A percentile compares a stretch with the other conserved stretches of the same genome.
Conservation (phyloP, 2,329 filamentous ascomycete species). For the Epichloe coenophiala region DNA sequence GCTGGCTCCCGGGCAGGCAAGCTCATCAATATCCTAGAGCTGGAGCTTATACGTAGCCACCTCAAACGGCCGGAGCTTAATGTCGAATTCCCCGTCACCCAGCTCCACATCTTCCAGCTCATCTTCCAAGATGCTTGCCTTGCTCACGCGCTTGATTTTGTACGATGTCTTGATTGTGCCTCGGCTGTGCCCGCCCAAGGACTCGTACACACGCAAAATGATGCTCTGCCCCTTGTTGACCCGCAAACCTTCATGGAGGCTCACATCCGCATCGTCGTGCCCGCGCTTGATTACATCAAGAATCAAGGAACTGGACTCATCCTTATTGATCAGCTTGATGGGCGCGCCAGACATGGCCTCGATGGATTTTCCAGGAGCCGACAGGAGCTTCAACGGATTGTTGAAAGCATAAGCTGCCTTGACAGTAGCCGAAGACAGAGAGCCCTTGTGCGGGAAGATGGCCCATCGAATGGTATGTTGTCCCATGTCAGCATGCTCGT, state of each 20-base stretch:
- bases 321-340: slow-evolving; percentile 52
- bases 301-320: slow-evolving; percentile 47
- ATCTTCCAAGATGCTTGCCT: slow-evolving; percentile 82
- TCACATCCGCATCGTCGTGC: slow-evolving; percentile 71
- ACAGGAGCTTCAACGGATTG: slow-evolving; percentile 46
- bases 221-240: slow-evolving; percentile 62
- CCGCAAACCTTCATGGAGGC: slow-evolving; percentile 44
- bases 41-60: slow-evolving; percentile 65
- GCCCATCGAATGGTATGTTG: slow-evolving; percentile 78
- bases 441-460: slow-evolving; percentile 70
- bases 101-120: slow-evolving; percentile 54
- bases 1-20: slow-evolving; percentile 9
- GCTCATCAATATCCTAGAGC: slow-evolving; percentile 23
- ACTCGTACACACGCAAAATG: slow-evolving; percentile 77
- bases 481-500: slow-evolving; percentile 90
- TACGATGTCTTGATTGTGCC: slow-evolving; percentile 57
- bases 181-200: slow-evolving; percentile 65
- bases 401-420: slow-evolving; percentile 85
- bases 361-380: slow-evolving; percentile 15
- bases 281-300: slow-evolving; percentile 87
- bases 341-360: slow-evolving; percentile 24
- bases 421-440: slow-evolving; percentile 59
- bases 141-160: slow-evolving; percentile 62
- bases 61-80: slow-evolving; percentile 68
- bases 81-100: slow-evolving; percentile 34